A percentile compares a stretch with the other conserved stretches of the same genome.
Conservation (phyloP, 2,329 filamentous ascomycete species). For the Colletotrichum musae region DNA sequence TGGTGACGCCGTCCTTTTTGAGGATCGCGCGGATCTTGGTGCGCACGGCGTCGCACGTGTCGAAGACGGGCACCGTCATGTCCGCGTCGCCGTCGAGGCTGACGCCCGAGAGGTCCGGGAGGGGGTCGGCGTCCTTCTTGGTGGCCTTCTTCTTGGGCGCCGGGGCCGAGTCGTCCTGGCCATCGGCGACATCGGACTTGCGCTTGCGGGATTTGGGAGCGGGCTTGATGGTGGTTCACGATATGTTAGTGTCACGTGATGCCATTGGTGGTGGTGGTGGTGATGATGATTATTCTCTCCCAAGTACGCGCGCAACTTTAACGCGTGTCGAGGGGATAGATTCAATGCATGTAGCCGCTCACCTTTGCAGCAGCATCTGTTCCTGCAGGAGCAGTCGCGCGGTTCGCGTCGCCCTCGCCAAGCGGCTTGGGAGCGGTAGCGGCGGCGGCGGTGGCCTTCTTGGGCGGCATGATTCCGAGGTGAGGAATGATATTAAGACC, state of each 20-base stretch:
- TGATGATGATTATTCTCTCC: not conserved
- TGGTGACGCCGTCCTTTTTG: slow-evolving; percentile 61
- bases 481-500: slow-evolving; percentile 1
- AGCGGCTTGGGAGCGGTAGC: slow-evolving; percentile 10
- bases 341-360: too few relatives aligned
- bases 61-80: slow-evolving; percentile 63
- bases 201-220: slow-evolving; percentile 32
- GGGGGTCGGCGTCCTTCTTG: slow-evolving; percentile 12
- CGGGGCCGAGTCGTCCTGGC: not conserved
- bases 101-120: slow-evolving; percentile 53
- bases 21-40: slow-evolving; percentile 69
- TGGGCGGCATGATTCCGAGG: slow-evolving; percentile 22
- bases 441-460: not conserved
- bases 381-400: slow-evolving; percentile 1
- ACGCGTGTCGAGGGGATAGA: too few relatives aligned
- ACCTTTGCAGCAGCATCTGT: not conserved
- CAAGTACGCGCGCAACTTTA: not conserved
- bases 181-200: slow-evolving; percentile 31
- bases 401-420: slow-evolving; percentile 25
- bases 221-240: slow-evolving; percentile 23
- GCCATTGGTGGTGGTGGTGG: not conserved
- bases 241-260: slow-evolving; percentile 2
- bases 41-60: slow-evolving; percentile 71
- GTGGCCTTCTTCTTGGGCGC: slow-evolving; percentile 14
- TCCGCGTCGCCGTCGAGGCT: slow-evolving; percentile 62